Conservation (phyloP, 2,329 filamentous ascomycete species). For the Fulvia fulva region DNA sequence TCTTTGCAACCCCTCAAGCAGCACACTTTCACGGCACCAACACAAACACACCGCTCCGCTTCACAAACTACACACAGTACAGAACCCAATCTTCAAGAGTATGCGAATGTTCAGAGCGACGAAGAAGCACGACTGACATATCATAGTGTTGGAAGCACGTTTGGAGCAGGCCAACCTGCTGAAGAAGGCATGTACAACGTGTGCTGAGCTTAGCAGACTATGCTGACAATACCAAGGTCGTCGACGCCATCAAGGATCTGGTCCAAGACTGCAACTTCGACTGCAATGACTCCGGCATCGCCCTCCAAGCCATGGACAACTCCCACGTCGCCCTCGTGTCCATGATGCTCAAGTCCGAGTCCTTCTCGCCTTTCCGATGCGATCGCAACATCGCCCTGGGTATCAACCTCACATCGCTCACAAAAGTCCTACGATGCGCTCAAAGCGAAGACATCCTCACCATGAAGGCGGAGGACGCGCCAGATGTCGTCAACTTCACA, state of each 20-base stretch:
- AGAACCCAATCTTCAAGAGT: conserved; percentile 12
- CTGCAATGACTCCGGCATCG: conserved; percentile 99
- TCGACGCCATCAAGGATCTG: conserved; percentile 98
- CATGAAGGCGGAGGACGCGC: conserved; percentile 94
- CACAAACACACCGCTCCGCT: background rate
- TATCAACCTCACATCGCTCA: conserved; percentile 93
- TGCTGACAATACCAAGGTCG: conserved; percentile 59
- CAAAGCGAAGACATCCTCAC: conserved; percentile 93
- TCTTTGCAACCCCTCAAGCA: too few relatives aligned
- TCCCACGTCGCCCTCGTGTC: conserved; percentile 98
- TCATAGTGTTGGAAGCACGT: conserved; percentile 87
- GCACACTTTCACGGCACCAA: background rate
- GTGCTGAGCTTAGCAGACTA: background rate
- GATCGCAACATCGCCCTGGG: conserved; percentile 98
- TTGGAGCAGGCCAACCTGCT: conserved; percentile 89
- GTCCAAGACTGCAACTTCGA: conserved; percentile 99
- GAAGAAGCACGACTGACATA: conserved; percentile 14
- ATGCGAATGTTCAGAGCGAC: background rate
- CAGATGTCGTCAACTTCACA: conserved; percentile 89
- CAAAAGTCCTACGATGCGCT: conserved; percentile 92
- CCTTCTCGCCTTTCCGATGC: conserved; percentile 92
- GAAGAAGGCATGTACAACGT: conserved; percentile 70
- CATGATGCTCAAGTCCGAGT: conserved; percentile 96
- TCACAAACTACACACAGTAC: background rate
- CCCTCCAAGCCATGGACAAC: conserved; percentile 99